These are phyloP conservation scores for Dunaliella sp. DNA, from an alignment of 139 green algal species.

Conservation along the genomic window DNA sequence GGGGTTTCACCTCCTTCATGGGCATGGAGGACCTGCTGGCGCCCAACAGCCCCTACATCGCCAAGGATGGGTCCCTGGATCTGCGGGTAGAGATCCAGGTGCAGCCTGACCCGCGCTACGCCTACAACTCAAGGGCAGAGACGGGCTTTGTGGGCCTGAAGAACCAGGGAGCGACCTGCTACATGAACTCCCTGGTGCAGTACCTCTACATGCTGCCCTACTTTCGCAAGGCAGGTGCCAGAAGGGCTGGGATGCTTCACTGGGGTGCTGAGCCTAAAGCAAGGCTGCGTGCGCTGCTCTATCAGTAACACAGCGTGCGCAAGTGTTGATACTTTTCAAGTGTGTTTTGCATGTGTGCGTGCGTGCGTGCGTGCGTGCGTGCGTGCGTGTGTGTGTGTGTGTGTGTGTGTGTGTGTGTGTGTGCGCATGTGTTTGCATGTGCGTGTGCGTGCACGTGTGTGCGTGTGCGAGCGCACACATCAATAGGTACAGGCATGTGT, in stretches of 20 bases:
- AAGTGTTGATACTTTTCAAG: too few species aligned
- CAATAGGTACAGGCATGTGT: too few species aligned
- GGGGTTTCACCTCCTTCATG: constrained; percentile 88
- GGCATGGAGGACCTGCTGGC: constrained; percentile 44
- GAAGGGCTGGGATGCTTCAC: background rate
- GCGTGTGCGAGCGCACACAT: too few species aligned
- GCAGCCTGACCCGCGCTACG: constrained; percentile 44
- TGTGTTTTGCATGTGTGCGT: too few species aligned
- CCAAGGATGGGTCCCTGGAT: background rate
- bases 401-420: too few species aligned
- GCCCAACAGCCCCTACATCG: background rate
- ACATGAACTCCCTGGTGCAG: constrained; percentile 99
- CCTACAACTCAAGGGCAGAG: constrained; percentile 82
- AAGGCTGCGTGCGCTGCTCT: background rate
- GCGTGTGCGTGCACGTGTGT: too few species aligned
- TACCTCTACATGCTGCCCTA: constrained; percentile 91
- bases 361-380: too few species aligned
- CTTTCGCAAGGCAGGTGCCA: constrained; percentile 74
- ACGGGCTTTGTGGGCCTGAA: constrained; percentile 93
- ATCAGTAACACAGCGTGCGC: too few species aligned
- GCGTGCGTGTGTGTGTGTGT: too few species aligned
- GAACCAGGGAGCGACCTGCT: constrained; percentile 98
- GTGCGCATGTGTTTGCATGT: too few species aligned
- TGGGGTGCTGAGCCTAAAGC: too few species aligned
- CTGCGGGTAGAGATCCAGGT: constrained; percentile 41